Conservation (phyloP, 257 asterid genomes). For the Capsicum pubescens region DNA sequence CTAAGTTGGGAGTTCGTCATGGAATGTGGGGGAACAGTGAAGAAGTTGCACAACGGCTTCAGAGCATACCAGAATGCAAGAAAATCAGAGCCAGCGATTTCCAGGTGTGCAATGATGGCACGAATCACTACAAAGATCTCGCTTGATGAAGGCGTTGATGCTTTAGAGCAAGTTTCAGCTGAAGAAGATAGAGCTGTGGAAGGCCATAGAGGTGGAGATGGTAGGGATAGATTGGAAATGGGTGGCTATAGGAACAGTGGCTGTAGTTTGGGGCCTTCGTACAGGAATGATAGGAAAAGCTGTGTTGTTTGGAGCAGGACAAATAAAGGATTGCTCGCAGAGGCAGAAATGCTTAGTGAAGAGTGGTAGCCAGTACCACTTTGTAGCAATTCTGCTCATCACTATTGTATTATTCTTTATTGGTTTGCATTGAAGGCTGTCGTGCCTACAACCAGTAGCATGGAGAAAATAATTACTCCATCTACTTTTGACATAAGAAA, state of each 20-base stretch:
- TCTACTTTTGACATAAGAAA: background rate
- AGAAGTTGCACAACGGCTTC: constrained; percentile 83
- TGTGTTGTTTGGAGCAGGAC: constrained; percentile 73
- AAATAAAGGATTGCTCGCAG: constrained; percentile 63
- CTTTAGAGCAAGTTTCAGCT: constrained; percentile 35
- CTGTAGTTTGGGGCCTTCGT: constrained; percentile 69
- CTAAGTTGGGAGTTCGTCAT: constrained; percentile 91
- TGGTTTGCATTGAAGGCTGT: constrained; percentile 3
- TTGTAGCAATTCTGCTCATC: constrained; percentile 4
- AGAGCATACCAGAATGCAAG: constrained; percentile 68
- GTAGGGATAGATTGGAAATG: constrained; percentile 46
- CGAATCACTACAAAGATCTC: constrained; percentile 42
- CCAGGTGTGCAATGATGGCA: constrained; percentile 52
- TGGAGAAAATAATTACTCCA: background rate
- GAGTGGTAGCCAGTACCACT: background rate
- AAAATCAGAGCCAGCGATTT: constrained; percentile 38
- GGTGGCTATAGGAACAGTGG: constrained; percentile 63
- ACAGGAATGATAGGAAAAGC: constrained; percentile 73
- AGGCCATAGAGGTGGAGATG: constrained; percentile 39
- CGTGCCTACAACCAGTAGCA: background rate
- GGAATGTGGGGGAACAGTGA: constrained; percentile 99
- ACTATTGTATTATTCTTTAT: constrained; percentile 20
- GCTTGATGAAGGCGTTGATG: constrained; percentile 29
- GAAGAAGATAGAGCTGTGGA: constrained; percentile 56
- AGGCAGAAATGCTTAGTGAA: constrained; percentile 43